These are phyloP conservation scores for Russula dissimulans DNA, from an alignment of 768 basidiomycete genomes.

Conservation along the genomic window DNA sequence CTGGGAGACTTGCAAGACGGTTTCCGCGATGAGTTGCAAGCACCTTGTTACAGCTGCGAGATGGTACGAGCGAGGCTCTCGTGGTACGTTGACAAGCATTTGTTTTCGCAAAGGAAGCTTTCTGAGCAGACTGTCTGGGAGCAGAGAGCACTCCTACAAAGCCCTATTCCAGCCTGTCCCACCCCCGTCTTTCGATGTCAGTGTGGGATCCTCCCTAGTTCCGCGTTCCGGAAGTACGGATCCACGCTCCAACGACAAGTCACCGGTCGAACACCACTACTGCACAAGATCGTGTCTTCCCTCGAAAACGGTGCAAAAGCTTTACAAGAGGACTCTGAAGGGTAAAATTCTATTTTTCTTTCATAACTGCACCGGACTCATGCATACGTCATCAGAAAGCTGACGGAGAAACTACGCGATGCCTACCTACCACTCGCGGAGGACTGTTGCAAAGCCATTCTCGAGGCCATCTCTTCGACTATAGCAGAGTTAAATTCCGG, in stretches of 20 bases:
- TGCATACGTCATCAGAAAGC: slow-evolving; percentile 47
- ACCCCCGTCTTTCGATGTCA: slow-evolving; percentile 36
- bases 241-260: slow-evolving; percentile 52
- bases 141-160: slow-evolving; percentile 44
- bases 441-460: slow-evolving; percentile 5
- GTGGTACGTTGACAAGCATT: slow-evolving; percentile 23
- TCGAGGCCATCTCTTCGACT: slow-evolving; percentile 2
- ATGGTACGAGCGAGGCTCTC: slow-evolving; percentile 21
- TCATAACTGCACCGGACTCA: not conserved
- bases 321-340: slow-evolving; percentile 49
- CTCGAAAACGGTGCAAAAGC: slow-evolving; percentile 52
- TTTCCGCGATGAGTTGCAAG: slow-evolving; percentile 37
- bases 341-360: not conserved
- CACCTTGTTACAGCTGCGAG: slow-evolving; percentile 30
- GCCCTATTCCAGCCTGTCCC: slow-evolving; percentile 47
- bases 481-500: slow-evolving; percentile 6
- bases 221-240: slow-evolving; percentile 54
- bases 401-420: slow-evolving; percentile 39
- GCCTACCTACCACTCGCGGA: slow-evolving; percentile 15
- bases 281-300: slow-evolving; percentile 47
- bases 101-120: not conserved
- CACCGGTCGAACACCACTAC: slow-evolving; percentile 50
- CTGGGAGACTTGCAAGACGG: slow-evolving; percentile 36
- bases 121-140: slow-evolving; percentile 4
- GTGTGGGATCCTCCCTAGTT: slow-evolving; percentile 31